Evolutionary conservation across 202 grass and related monocot genomes (phyloP), one percentile per base, ranked within the genome.

Genomic region (Sporobolus alterniflorus): DNA sequence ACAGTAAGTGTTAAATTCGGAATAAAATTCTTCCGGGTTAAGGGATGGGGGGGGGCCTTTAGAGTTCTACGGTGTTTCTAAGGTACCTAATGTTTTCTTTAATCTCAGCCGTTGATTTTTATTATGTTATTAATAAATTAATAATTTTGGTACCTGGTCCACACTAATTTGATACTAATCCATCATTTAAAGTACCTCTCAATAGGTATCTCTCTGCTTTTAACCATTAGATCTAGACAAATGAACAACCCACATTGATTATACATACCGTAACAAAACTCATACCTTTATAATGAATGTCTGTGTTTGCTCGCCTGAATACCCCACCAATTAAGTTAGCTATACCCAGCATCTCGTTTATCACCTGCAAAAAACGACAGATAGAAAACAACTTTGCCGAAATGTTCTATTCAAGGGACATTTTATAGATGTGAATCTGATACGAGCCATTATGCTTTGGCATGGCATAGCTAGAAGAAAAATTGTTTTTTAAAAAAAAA

Each of bases 251-350:
- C n/a, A n/a, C n/a, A n/a, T n/a, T n/a, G n/a, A n/a, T n/a, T n/a
- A n/a, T n/a, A n/a, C n/a, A n/a, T n/a, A n/a, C n/a, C n/a, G n/a
- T n/a, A n/a, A n/a, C n/a, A n/a, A n/a, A n/a, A n/a, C n/a, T n/a
- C n/a, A n/a, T 69, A 96, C 97, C 97, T 89, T 99, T 92, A 42
- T 89, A 99, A 47, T 97, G 85, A 78, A 99, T 87, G 69, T 99
- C 93, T 1, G 80, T 86, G 59, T 92, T 93, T 40, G 97, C 89
- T 81, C 97, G 89, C 71, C 97, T 92, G 21, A 99, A 99, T 32
- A 99, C 91, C 28, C 97, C 97, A 60, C 97, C 67, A 31, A 97
- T 93, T 65, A 99, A 89, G 87, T 99, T 99, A 26, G 88, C 93
- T 42, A 99, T 83, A 14, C 97, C 93, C 48, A 99, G 90, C 20